Percentiles rank a stretch among this genome's conserved stretches.
phyloP scores from a whole-genome alignment of 2,329 filamentous ascomycete species.

The Exophiala alcalophila region DNA sequence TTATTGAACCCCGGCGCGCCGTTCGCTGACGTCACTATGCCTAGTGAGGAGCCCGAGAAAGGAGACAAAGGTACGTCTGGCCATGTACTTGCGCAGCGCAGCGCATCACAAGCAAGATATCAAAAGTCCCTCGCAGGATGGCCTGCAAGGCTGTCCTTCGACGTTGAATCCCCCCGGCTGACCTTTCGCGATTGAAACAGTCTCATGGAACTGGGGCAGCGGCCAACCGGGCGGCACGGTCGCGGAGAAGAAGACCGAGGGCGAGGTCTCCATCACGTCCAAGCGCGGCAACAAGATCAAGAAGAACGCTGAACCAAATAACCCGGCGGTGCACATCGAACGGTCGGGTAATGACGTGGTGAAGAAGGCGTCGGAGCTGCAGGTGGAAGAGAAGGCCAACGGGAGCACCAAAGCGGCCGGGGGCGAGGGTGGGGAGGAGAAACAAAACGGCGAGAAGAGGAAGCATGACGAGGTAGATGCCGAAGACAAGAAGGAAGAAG shows the following conservation, averaged over 20 bases:
- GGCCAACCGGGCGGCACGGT: conserved; percentile 57
- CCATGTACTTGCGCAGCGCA: background rate
- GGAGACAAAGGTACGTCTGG: conserved; percentile 48
- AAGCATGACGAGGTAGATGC: conserved; percentile 24
- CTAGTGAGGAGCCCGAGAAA: conserved; percentile 49
- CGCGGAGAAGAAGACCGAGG: conserved; percentile 55
- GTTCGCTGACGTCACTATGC: conserved; percentile 38
- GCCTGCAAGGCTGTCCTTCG: too few relatives aligned
- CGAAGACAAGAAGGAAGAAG: conserved; percentile 39
- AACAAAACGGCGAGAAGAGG: conserved; percentile 21
- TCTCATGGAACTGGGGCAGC: conserved; percentile 62
- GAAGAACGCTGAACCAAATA: conserved; percentile 59
- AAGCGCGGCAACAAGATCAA: conserved; percentile 63
- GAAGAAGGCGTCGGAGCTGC: conserved; percentile 60
- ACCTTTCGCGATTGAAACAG: conserved; percentile 38
- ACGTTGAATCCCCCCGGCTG: background rate
- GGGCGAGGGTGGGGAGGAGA: conserved; percentile 31
- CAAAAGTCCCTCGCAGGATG: too few relatives aligned
- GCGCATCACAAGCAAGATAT: background rate
- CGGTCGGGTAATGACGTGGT: conserved; percentile 63
- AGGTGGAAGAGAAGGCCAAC: conserved; percentile 50
- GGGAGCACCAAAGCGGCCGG: conserved; percentile 38
- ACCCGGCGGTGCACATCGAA: conserved; percentile 60
- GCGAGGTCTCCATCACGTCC: conserved; percentile 59
- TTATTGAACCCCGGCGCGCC: background rate